A percentile compares a stretch with the other conserved stretches of the same genome.
Evolutionary conservation across 179 eudicot species (phyloP).

Genomic region (Nepenthes alata): DNA sequence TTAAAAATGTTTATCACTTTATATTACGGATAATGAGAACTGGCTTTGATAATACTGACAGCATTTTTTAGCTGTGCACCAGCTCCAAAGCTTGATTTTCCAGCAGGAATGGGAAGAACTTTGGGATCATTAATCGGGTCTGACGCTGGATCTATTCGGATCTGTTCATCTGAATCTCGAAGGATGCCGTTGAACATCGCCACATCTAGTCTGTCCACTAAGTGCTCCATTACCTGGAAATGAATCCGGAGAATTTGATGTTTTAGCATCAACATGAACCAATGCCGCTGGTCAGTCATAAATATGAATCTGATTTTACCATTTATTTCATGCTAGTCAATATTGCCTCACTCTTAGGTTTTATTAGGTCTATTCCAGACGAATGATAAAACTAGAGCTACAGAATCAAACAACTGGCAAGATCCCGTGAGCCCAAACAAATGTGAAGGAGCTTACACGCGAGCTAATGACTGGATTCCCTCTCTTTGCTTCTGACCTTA

Average conservation of each 20-base stretch:
- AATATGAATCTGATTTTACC: neutral
- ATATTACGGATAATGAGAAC: neutral
- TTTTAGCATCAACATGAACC: neutral
- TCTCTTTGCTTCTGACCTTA: too few relatives aligned
- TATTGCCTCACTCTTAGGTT: too few relatives aligned
- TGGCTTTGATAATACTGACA: constrained; percentile 33
- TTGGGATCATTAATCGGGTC: constrained; percentile 75
- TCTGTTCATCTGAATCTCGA: constrained; percentile 67
- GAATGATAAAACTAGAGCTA: too few relatives aligned
- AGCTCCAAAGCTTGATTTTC: constrained; percentile 81
- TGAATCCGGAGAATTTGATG: neutral
- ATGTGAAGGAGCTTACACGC: too few relatives aligned
- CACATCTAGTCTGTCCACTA: constrained; percentile 71
- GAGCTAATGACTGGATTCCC: too few relatives aligned
- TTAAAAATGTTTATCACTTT: neutral
- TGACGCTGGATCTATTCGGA: constrained; percentile 84
- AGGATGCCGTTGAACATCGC: constrained; percentile 95
- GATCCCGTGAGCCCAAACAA: too few relatives aligned
- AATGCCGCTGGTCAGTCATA: neutral
- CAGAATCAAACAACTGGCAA: too few relatives aligned
- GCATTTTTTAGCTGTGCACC: constrained; percentile 92
- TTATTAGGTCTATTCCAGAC: too few relatives aligned
- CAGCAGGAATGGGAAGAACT: constrained; percentile 80
- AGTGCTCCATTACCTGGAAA: constrained; percentile 78
- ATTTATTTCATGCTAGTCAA: too few relatives aligned